Evolutionary conservation across 2,329 filamentous ascomycete species (phyloP).

Genomic region (Fusarium tupiense): DNA sequence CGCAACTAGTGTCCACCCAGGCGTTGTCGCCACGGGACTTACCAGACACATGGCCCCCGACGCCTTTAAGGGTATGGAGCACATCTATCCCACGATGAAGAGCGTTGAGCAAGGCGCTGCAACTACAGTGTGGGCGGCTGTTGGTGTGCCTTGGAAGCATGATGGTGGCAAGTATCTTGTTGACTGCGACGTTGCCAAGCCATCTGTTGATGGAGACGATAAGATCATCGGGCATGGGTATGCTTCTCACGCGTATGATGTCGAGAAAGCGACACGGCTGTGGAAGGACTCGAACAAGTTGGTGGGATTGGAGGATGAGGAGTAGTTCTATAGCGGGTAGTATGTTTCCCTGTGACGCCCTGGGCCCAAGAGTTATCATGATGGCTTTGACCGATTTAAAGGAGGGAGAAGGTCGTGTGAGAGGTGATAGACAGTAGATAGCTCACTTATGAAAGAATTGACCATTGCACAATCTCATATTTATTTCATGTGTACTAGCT

Average conservation of each 20-base stretch:
- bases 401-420: rapidly evolving
- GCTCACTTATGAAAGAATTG: no score
- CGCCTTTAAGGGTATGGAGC: neutral
- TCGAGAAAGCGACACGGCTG: neutral
- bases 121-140: neutral
- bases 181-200: neutral
- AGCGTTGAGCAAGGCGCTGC: neutral
- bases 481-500: no score
- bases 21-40: neutral
- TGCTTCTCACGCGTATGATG: neutral
- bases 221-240: neutral
- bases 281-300: neutral
- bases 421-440: neutral
- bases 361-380: neutral
- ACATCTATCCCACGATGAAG: neutral
- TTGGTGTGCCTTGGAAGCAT: neutral
- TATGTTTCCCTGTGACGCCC: rapidly evolving
- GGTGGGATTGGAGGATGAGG: neutral
- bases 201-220: neutral
- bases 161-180: neutral
- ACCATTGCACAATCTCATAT: rapidly evolving
- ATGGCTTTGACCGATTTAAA: neutral
- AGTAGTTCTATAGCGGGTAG: neutral
- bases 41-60: neutral
- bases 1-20: slow-evolving; percentile 32